phyloP scores from a whole-genome alignment of 2,329 filamentous ascomycete genomes.

The Aspergillaceae sp. region DNA sequence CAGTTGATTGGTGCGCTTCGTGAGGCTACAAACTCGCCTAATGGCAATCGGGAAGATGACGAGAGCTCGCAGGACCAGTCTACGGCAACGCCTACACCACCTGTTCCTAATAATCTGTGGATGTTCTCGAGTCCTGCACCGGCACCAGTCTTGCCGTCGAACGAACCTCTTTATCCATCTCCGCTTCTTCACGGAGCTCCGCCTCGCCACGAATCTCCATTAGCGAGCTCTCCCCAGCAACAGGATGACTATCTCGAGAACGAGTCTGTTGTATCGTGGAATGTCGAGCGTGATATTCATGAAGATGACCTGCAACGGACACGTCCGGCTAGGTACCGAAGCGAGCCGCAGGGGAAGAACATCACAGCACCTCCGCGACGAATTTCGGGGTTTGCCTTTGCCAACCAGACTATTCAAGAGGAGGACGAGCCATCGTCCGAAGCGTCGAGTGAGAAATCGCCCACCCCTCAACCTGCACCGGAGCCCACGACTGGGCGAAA shows the following conservation, averaged over 20 bases:
- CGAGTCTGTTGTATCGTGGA: conserved; percentile 26
- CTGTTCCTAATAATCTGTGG: conserved; percentile 16
- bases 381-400: conserved; percentile 23
- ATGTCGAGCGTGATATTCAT: conserved; percentile 28
- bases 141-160: conserved; percentile 10
- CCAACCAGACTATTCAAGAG: conserved; percentile 21
- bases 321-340: conserved; percentile 15
- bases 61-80: conserved; percentile 9
- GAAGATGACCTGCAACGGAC: conserved; percentile 28
- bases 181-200: conserved; percentile 15
- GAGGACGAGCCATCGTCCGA: conserved; percentile 17
- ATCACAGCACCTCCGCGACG: conserved; percentile 30
- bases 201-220: conserved; percentile 4
- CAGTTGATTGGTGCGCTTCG: conserved; percentile 23
- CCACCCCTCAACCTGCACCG: background rate
- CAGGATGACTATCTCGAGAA: conserved; percentile 22
- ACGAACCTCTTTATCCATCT: conserved; percentile 22
- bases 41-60: background rate
- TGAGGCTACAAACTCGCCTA: conserved; percentile 17
- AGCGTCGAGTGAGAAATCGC: background rate
- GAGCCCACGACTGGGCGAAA: background rate
- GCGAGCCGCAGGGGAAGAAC: conserved; percentile 19
- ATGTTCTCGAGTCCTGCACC: conserved; percentile 22
- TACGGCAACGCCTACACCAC: conserved; percentile 25
- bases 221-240: conserved; percentile 11